Evolutionary conservation across 2,329 filamentous ascomycete genomes (phyloP), one percentile per base, ranked within the genome.

Genomic region (Thielaviopsis ethacetica): DNA sequence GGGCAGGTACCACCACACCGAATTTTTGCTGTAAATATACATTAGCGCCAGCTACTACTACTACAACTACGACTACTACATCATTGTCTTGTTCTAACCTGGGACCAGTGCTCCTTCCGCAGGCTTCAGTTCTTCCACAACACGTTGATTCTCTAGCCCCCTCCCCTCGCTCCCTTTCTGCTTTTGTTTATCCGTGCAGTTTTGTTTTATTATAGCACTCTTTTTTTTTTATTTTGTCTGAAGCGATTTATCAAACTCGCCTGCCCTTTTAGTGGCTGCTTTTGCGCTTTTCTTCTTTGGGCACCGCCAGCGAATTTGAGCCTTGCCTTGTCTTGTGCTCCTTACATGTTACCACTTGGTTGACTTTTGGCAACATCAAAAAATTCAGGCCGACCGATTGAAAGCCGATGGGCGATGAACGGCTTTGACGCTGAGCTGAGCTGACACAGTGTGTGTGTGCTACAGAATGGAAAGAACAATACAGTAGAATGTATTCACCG

Each of bases 101-200:
- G 52, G 50, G 22, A n/a, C 34, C 17, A 51, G 34, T 41, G 50
- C 49, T 58, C 57, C 57, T 58, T 52, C 57, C 57, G 50, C 57
- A 58, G 51, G 53, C 21, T 58, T 58, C 50, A 54, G 57, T 44
- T 30, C 41, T 47, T 47, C 41, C 9, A 2, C 10, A 17, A 47
- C 41, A 47, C 15, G 9, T 47, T 47, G 15, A 17, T 47, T 47
- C 41, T 47, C 3, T 41, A 41, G 15, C 10, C 10, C 3, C 9
- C 34, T 17, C 34, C 15, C 10, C 17, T 47, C 13, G 5, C 3
- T 13, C 10, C 13, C 13, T 12, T 10, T 41, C 5, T 47, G 19
- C 17, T 47, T 47, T 6, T 47, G 3, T n/a, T 19, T n/a, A 4
- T 47, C 41, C 10, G 9, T 41, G 4, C 13, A 13, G 9, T 3